Evolutionary conservation across 139 green algal species (phyloP).

Genomic region (Nannochloris sp.): DNA sequence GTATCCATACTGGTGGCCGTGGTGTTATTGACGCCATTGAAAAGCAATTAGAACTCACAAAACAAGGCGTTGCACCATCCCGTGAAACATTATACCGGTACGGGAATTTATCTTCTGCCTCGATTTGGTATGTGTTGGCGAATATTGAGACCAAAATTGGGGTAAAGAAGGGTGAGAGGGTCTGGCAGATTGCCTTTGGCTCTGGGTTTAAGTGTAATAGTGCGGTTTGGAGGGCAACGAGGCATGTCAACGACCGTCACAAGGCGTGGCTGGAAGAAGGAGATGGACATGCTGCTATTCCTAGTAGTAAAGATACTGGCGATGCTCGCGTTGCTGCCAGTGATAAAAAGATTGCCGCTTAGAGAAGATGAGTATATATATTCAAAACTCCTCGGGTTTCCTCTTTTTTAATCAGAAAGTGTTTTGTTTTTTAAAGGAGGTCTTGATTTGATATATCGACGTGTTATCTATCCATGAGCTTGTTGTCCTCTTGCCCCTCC

Average conservation of each 20-base stretch:
- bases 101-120: constrained; percentile 52
- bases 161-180: constrained; percentile 28
- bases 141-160: constrained; percentile 48
- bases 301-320: too few relatives aligned
- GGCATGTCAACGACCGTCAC: constrained; percentile 40
- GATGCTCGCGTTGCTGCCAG: too few relatives aligned
- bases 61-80: constrained; percentile 57
- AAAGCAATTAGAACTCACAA: constrained; percentile 79
- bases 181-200: constrained; percentile 40
- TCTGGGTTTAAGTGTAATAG: constrained; percentile 94
- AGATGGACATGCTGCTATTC: neutral
- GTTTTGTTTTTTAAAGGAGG: too few relatives aligned
- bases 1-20: constrained; percentile 94
- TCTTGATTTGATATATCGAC: too few relatives aligned
- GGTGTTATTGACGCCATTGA: constrained; percentile 95
- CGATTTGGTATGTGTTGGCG: constrained; percentile 55
- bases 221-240: constrained; percentile 73
- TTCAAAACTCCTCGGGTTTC: too few relatives aligned
- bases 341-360: too few relatives aligned
- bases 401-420: too few relatives aligned
- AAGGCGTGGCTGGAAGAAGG: constrained; percentile 22
- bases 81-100: constrained; percentile 72
- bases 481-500: too few relatives aligned
- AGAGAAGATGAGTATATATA: too few relatives aligned
- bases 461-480: too few relatives aligned